Base-by-base conservation (phyloP, 257 asterid species). In the Cynanchum wilfordii region DNA sequence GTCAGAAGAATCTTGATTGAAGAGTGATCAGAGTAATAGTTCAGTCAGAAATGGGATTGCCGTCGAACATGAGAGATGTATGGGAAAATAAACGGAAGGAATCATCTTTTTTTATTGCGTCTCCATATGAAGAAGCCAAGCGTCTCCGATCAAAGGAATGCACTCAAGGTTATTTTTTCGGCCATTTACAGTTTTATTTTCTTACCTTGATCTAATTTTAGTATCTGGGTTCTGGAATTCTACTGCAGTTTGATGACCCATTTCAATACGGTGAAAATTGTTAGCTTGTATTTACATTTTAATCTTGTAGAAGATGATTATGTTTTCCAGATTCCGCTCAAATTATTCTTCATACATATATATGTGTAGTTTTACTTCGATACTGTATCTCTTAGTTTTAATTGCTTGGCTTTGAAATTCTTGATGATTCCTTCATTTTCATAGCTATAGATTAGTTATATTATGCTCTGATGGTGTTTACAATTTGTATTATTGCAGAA, bases 401-500 rank as follows among this genome's bases (percentile, higher is more conserved):
- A 11, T 22, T 24, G 10, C 13, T 50, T 49, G 59, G 27, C 10
- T 47, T 62, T 33, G 33, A 22, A 19, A 20, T 33, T 59, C 20
- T 7, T 36, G 16, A 38, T 42, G 49, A 16, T 72, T 44, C 25
- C 59, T 25, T 65, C 69, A 44, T 42, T 25, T 42, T 55, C 13
- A 25, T 74, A 30, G 29, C 9, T 6, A 33, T 49, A 1, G 10
- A 66, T 5, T 13, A 73, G 66, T 40, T 6, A 16, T 19, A 45
- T 54, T 49, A 68, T 24, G 50, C 25, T 74, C 29, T 76, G 11
- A 13, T 54, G 59, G 20, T 64, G 45, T 67, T 47, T 65, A 19
- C 45, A 40, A 74, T 51, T 59, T 78, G 10, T 51, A 60, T 54
- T 57, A 49, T 77, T 82, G 89, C 89, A 89, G 96, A 84, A 73